phyloP scores from a whole-genome alignment of 2,329 filamentous ascomycete species.

The Fusarium caatingaense region DNA sequence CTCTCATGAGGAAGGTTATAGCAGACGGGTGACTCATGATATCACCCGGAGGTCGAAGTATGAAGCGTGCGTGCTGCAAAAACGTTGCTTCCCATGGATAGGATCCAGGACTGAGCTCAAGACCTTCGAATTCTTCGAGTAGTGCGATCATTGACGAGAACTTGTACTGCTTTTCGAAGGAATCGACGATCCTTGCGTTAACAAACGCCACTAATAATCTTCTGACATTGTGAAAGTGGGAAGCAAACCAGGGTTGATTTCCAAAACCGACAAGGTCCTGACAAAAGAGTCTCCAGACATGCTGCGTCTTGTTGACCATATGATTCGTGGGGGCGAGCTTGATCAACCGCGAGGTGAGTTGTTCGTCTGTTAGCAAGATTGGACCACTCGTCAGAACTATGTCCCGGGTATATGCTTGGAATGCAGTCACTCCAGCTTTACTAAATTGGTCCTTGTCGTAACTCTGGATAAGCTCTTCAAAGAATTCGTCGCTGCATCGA shows the following conservation, averaged over 20 bases:
- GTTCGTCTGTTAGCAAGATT: not conserved
- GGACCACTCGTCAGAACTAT: not conserved
- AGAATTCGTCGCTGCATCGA: not conserved
- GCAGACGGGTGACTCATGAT: not conserved
- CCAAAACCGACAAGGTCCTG: not conserved
- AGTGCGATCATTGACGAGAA: not conserved
- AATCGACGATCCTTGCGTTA: not conserved
- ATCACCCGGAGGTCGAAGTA: not conserved
- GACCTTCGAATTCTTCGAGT: not conserved
- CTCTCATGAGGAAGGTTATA: not conserved
- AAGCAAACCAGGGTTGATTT: not conserved
- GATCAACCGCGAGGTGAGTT: not conserved
- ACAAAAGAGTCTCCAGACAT: not conserved
- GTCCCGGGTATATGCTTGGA: not conserved
- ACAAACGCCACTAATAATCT: not conserved
- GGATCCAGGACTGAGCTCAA: not conserved
- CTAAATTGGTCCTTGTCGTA: not conserved
- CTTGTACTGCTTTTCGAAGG: not conserved
- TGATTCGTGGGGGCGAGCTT: not conserved
- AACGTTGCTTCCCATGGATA: not conserved
- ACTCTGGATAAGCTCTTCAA: not conserved
- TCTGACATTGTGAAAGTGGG: not conserved
- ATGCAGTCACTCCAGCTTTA: not conserved
- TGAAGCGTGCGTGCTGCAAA: not conserved
- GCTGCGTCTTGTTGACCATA: not conserved